Base-by-base conservation (phyloP, 371 early-diverging fungal genomes). In the Phascolomyces articulosus region DNA sequence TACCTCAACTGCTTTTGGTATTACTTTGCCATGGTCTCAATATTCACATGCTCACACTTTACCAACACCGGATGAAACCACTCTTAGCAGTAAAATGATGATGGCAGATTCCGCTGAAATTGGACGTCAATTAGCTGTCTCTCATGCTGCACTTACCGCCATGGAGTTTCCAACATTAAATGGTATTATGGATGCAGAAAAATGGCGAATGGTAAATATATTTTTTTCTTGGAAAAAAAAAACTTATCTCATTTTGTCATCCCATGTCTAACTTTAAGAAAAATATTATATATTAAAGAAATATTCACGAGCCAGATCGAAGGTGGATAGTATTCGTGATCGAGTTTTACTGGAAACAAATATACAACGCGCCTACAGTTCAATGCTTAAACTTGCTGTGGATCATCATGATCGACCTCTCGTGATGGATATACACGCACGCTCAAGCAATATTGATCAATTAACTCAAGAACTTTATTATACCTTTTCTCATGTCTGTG, bases 401-500 rank as follows among this genome's bases (percentile, higher is more conserved):
- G 40, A 27, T 18, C 13, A 31, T 29, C 20, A 61, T 28, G 44
- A 40, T n/a, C n/a, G 24, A 27, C 10, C 23, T 15, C 41, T 48
- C 40, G 29, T 64, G 3, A 28, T 29, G 10, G 61, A 66, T 21
- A 10, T 61, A 18, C 61, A 56, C 23, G 16, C 18, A 21, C 44
- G 57, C 8, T 15, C 58, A 20, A 58, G 24, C 47, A 26, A 64
- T 34, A 23, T 68, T 47, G 40, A 64, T 18, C 55, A 51, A 28
- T 40, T 68, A 28, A 53, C 55, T 18, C 49, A 68, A 24, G 69
- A 68, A 27, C 40, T 68, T 15, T 49, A 55, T 47, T 34, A 47
- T 11, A 18, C 53, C 21, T 21, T 64, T 29, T 54, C 51, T n/a
- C 57, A 61, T 38, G 69, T 48, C 4, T 55, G 54, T 21, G 64